These are phyloP conservation scores for Ceratocystis destructans DNA, from an alignment of 2,329 filamentous ascomycete genomes.

Conservation along the genomic window DNA sequence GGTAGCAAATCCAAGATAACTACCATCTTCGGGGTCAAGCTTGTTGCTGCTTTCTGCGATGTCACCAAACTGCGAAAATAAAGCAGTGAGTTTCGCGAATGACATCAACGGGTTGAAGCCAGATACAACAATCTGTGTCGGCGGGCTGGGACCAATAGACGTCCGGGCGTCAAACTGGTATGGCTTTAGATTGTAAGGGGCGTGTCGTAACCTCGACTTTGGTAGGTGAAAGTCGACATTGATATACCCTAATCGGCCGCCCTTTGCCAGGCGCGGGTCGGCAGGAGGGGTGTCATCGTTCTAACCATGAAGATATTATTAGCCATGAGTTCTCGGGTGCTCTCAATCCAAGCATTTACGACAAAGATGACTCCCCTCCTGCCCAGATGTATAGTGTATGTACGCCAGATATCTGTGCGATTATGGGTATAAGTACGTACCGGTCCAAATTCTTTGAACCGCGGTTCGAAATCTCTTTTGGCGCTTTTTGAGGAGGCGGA, in stretches of 20 bases:
- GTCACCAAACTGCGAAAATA: constrained; percentile 71
- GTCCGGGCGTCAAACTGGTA: constrained; percentile 72
- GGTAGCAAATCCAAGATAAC: constrained; percentile 83
- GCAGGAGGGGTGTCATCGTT: constrained; percentile 65
- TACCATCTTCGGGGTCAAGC: constrained; percentile 86
- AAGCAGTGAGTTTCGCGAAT: constrained; percentile 59
- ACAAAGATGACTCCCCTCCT: constrained; percentile 47
- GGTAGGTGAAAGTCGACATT: constrained; percentile 55
- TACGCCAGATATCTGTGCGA: constrained; percentile 18
- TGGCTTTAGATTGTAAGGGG: constrained; percentile 66
- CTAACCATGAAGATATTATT: constrained; percentile 41
- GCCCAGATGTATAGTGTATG: constrained; percentile 17
- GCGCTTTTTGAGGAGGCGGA: constrained; percentile 33
- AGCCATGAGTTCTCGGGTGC: constrained; percentile 15
- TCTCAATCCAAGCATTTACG: constrained; percentile 15
- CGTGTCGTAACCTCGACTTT: constrained; percentile 56
- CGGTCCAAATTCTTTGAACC: constrained; percentile 50
- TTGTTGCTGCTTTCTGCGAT: constrained; percentile 87
- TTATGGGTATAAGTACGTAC: constrained; percentile 44
- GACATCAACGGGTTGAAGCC: constrained; percentile 87
- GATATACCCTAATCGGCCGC: constrained; percentile 52
- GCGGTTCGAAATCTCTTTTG: constrained; percentile 45
- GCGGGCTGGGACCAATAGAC: constrained; percentile 77
- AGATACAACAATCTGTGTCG: constrained; percentile 82
- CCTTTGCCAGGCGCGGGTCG: constrained; percentile 67